phyloP scores from a whole-genome alignment of 805 yeast genomes.

The Danielia reshetovae region DNA sequence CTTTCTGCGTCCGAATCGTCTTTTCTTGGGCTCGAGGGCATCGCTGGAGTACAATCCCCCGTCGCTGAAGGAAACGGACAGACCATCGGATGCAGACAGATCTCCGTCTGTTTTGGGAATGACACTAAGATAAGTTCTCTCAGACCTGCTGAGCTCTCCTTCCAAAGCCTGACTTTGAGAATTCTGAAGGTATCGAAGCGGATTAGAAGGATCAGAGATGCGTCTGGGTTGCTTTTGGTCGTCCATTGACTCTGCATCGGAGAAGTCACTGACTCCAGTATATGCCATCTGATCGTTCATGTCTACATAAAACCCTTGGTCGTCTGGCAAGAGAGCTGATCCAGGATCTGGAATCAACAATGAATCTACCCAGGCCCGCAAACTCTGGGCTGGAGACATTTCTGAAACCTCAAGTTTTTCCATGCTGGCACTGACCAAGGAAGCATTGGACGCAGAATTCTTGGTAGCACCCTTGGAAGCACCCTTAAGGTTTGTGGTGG shows the following conservation, averaged over 20 bases:
- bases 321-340: slow-evolving; percentile 21
- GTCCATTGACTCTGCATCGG: slow-evolving; percentile 29
- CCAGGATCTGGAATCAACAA: slow-evolving; percentile 21
- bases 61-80: slow-evolving; percentile 11
- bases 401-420: slow-evolving; percentile 5
- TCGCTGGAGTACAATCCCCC: slow-evolving; percentile 7
- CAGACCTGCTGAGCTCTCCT: not conserved
- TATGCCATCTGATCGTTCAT: slow-evolving; percentile 11
- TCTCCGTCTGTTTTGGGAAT: not conserved
- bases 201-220: slow-evolving; percentile 1
- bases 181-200: not conserved
- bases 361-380: slow-evolving; percentile 26
- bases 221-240: slow-evolving; percentile 3
- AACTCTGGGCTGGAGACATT: slow-evolving; percentile 5
- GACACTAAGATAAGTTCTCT: not conserved
- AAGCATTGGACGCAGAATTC: too few species aligned
- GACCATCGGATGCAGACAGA: slow-evolving; percentile 10
- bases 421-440: slow-evolving; percentile 1
- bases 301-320: slow-evolving; percentile 39
- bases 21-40: slow-evolving; percentile 3
- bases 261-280: slow-evolving; percentile 19
- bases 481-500: too few species aligned
- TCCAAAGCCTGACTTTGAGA: not conserved
- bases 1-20: slow-evolving; percentile 5
- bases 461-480: too few species aligned